Evolutionary conservation across 2,329 filamentous ascomycete species (phyloP).

Genomic region (Colletotrichum melonis): DNA sequence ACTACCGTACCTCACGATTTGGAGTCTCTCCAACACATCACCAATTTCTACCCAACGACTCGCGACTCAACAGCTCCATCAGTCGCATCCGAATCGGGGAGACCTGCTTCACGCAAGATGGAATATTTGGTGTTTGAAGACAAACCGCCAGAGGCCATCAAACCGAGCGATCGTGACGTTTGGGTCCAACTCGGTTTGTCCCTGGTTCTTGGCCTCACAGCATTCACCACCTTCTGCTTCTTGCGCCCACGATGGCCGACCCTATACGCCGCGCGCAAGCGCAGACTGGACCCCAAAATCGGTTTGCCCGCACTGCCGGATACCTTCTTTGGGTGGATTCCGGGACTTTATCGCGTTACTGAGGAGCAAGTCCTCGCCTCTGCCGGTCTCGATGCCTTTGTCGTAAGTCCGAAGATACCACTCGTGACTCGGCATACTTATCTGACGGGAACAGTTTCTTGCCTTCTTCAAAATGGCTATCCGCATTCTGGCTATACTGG

Average conservation of each 20-base stretch:
- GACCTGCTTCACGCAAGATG: slow-evolving; percentile 29
- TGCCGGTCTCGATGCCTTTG: slow-evolving; percentile 94
- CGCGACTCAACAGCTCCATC: neutral
- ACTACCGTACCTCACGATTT: neutral
- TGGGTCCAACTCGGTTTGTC: slow-evolving; percentile 80
- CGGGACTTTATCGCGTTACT: slow-evolving; percentile 83
- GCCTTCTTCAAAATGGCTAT: slow-evolving; percentile 97
- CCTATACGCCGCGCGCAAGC: slow-evolving; percentile 90
- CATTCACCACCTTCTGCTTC: slow-evolving; percentile 82
- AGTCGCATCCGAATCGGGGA: neutral
- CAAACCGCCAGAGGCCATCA: slow-evolving; percentile 37
- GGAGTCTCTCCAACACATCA: slow-evolving; percentile 6
- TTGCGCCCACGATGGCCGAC: slow-evolving; percentile 91
- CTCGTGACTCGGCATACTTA: too few species aligned
- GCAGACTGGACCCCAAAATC: slow-evolving; percentile 69
- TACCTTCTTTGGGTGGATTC: slow-evolving; percentile 93
- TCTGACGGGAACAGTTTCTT: slow-evolving; percentile 68
- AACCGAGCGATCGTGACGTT: slow-evolving; percentile 45
- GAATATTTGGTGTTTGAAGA: slow-evolving; percentile 21
- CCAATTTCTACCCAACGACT: neutral
- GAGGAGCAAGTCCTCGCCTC: slow-evolving; percentile 91
- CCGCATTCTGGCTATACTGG: slow-evolving; percentile 81
- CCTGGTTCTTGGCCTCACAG: slow-evolving; percentile 73
- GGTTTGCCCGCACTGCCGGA: slow-evolving; percentile 83
- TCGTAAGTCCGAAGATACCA: slow-evolving; percentile 63